phyloP scores from a whole-genome alignment of 768 basidiomycete species.

The Hydnum rufescens region DNA sequence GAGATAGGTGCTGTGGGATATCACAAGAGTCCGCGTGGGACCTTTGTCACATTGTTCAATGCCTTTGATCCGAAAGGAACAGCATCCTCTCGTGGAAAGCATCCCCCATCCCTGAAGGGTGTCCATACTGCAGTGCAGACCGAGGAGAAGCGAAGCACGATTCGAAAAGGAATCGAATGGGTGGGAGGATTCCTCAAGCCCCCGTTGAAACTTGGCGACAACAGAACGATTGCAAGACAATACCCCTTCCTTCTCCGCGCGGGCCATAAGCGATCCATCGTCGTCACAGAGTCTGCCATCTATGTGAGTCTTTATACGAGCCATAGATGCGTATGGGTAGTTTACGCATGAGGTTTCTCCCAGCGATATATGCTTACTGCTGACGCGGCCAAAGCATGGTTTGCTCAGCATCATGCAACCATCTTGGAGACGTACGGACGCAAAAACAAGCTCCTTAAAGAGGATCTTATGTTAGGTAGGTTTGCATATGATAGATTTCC shows the following conservation, averaged over 20 bases:
- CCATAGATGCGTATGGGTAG: not conserved
- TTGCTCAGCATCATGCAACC: not conserved
- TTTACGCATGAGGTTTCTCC: not conserved
- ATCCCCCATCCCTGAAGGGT: not conserved
- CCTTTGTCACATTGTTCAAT: not conserved
- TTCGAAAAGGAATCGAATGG: not conserved
- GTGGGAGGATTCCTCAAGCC: not conserved
- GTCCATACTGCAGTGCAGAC: not conserved
- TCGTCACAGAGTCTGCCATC: conserved; percentile 1
- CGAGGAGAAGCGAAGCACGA: not conserved
- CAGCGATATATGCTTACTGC: not conserved
- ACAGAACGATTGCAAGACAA: not conserved
- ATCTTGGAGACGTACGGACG: not conserved
- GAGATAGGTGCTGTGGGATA: not conserved
- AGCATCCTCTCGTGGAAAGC: not conserved
- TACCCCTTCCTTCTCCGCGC: conserved; percentile 1
- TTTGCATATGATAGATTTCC: not conserved
- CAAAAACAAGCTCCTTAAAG: not conserved
- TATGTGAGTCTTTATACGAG: not conserved
- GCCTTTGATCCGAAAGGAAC: conserved; percentile 1
- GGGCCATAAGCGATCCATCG: not conserved
- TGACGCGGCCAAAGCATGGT: not conserved
- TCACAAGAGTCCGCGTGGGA: not conserved
- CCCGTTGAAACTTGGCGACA: not conserved
- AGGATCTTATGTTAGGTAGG: not conserved